phyloP scores from a whole-genome alignment of 768 basidiomycete species.

The Hygrocybe punicea region DNA sequence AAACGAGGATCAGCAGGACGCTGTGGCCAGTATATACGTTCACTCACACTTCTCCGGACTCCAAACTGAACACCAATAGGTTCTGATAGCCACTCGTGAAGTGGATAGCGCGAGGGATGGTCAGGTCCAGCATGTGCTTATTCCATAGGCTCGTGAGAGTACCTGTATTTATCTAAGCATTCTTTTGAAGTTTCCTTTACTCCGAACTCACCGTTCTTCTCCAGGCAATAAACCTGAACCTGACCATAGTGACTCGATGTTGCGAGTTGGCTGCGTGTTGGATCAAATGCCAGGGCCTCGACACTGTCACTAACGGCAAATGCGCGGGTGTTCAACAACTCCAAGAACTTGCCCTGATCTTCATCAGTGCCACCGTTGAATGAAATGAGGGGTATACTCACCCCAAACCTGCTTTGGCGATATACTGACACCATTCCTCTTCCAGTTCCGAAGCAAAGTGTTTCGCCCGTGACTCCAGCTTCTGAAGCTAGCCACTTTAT shows the following conservation, averaged over 20 bases:
- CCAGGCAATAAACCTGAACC: background rate
- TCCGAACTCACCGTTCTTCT: slow-evolving; percentile 3
- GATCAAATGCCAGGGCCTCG: background rate
- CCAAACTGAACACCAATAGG: background rate
- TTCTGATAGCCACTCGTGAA: background rate
- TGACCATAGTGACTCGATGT: background rate
- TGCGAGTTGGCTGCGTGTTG: background rate
- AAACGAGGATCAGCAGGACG: background rate
- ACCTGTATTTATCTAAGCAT: background rate
- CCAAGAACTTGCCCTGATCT: background rate
- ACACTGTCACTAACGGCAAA: background rate
- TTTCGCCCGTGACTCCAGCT: background rate
- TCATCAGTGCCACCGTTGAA: background rate
- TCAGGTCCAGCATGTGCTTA: background rate
- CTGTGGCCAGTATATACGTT: background rate
- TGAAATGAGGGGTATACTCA: background rate
- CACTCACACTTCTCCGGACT: background rate
- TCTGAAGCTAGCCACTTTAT: background rate
- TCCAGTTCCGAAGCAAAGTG: background rate
- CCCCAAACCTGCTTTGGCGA: background rate
- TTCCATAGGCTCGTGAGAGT: background rate
- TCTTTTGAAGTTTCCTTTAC: background rate
- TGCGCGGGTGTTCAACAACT: background rate
- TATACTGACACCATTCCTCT: background rate
- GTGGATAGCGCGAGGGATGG: background rate